Evolutionary conservation across 2,329 filamentous ascomycete genomes (phyloP).

Genomic region (Phialophora expanda): DNA sequence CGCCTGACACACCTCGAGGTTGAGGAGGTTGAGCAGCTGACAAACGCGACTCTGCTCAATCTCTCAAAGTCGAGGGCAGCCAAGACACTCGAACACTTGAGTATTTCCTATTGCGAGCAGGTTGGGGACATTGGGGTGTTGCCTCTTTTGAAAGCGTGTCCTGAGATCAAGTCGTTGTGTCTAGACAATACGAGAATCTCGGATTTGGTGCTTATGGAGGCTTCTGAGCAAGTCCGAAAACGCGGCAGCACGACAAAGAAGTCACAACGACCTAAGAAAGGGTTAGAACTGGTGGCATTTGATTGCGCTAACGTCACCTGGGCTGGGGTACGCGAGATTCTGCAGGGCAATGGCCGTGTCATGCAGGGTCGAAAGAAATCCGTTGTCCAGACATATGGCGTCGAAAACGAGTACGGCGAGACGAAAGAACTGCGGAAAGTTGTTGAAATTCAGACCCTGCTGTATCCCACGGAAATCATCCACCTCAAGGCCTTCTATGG

Average conservation of each 20-base stretch:
- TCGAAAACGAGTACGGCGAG: constrained; percentile 26
- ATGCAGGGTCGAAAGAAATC: constrained; percentile 43
- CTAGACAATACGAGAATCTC: constrained; percentile 94
- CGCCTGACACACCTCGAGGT: constrained; percentile 84
- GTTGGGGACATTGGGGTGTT: constrained; percentile 84
- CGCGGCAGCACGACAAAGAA: constrained; percentile 61
- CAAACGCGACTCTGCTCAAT: constrained; percentile 74
- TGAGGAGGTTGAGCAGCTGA: constrained; percentile 80
- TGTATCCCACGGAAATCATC: constrained; percentile 79
- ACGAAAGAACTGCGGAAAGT: constrained; percentile 32
- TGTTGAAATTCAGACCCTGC: constrained; percentile 44
- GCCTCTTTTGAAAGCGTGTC: constrained; percentile 77
- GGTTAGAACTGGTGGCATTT: constrained; percentile 80
- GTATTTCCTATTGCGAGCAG: constrained; percentile 86
- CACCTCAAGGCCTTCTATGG: constrained; percentile 91
- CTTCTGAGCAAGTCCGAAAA: constrained; percentile 75
- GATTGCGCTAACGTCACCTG: constrained; percentile 93
- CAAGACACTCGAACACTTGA: constrained; percentile 74
- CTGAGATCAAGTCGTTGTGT: constrained; percentile 71
- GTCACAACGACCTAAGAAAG: constrained; percentile 58
- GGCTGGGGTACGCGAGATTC: constrained; percentile 84
- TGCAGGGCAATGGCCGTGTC: constrained; percentile 81
- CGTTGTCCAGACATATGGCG: constrained; percentile 27
- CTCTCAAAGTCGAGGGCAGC: constrained; percentile 79
- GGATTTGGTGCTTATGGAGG: constrained; percentile 83